Evolutionary conservation across 495 filamentous ascomycete genomes (phyloP).

Genomic region (Aspergillus ellipticus): DNA sequence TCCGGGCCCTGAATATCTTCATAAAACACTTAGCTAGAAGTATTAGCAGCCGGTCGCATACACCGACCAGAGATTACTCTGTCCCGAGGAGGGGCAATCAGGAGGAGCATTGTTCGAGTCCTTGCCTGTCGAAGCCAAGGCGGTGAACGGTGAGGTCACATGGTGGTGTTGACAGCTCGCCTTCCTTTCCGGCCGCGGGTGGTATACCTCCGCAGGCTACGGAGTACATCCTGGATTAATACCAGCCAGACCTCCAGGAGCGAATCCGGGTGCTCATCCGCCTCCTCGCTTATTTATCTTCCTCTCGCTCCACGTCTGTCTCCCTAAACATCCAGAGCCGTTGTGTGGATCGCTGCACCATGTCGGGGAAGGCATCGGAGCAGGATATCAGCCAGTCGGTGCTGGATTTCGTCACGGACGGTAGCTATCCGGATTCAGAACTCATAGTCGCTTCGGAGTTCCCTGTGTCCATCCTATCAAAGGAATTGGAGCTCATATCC

Average conservation of each 20-base stretch:
- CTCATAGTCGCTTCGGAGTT: slow-evolving; percentile 61
- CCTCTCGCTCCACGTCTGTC: neutral
- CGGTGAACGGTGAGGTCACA: slow-evolving; percentile 20
- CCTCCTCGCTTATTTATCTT: neutral
- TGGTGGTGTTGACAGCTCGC: slow-evolving; percentile 11
- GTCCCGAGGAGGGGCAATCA: neutral
- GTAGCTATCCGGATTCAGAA: slow-evolving; percentile 70
- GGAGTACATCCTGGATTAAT: neutral
- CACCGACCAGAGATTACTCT: neutral
- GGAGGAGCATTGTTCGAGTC: neutral
- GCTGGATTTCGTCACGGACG: slow-evolving; percentile 66
- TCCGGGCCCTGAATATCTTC: neutral
- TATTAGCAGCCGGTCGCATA: neutral
- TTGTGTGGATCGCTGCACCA: slow-evolving; percentile 16
- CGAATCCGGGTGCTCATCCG: neutral
- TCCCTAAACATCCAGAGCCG: neutral
- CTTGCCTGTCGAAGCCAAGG: slow-evolving; percentile 8
- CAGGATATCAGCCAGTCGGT: slow-evolving; percentile 60
- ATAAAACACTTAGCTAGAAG: neutral
- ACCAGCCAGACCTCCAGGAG: neutral
- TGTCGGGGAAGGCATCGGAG: slow-evolving; percentile 28
- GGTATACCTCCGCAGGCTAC: neutral
- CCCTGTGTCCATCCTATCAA: slow-evolving; percentile 53
- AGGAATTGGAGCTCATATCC: slow-evolving; percentile 60
- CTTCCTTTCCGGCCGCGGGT: slow-evolving; percentile 4